Evolutionary conservation across 768 basidiomycete species (phyloP), one percentile per base, ranked within the genome.

Genomic region (Suillus placidus): DNA sequence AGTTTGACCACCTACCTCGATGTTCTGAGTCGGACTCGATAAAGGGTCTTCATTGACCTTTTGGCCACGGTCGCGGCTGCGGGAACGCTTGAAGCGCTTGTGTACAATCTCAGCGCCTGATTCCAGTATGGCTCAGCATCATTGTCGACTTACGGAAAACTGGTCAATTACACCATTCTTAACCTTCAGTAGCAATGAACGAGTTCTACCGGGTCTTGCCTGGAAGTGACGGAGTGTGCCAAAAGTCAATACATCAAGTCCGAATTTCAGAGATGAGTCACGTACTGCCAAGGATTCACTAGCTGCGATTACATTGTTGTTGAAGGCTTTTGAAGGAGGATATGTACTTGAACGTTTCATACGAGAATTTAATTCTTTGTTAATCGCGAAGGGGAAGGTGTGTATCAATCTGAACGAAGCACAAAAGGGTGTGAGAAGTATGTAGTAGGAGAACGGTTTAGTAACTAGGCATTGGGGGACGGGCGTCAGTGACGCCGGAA

Each of bases 231-330:
- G 16, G 5, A 52, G 14, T 3, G 23, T 30, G 26, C 30, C 4
- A 34, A 45, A 1, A 51, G 26, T 73, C 69, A 71, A 67, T 71
- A 73, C 14, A 52, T 8, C 14, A 18, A 30, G 4, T 26, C 13
- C 14, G 51, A 3, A 30, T 52, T 30, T 52, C 7, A 52, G 16
- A 30, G 16, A 52, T 14, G 26, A 52, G 26, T 7, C 14, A 30
- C 51, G 14, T 52, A 52, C 51, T 52, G 51, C 14, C 49, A 26
- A 51, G 7, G 26, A 6, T 16, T 51, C 26, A 51, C 3, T 14
- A 26, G 13, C 13, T 51, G 49, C 7, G 8, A 16, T 52, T 9
- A 14, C 14, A 52, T 26, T 14, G 26, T 26, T 14, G 26, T 13
- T 51, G 49, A 51, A 26, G 6, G 51, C 26, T 30, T 30, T 30